Conservation (phyloP, 805 yeast species). For the Candida nonsorbophila region DNA sequence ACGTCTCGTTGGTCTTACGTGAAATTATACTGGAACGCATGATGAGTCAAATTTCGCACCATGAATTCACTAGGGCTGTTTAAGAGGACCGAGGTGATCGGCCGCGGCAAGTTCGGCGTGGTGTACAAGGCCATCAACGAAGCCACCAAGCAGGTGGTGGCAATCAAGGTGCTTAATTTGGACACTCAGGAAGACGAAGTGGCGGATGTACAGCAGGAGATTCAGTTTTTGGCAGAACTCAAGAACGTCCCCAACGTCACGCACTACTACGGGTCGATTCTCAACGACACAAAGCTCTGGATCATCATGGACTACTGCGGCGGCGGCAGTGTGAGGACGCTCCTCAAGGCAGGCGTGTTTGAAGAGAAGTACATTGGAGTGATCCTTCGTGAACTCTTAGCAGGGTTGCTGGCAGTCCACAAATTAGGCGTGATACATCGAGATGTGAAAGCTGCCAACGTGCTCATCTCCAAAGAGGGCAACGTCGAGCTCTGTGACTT, state of each 20-base stretch:
- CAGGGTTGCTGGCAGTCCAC: conserved; percentile 80
- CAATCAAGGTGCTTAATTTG: conserved; percentile 86
- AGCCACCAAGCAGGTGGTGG: conserved; percentile 73
- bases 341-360: conserved; percentile 78
- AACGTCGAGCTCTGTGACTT: conserved; percentile 90
- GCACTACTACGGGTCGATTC: conserved; percentile 82
- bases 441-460: conserved; percentile 95
- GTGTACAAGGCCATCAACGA: conserved; percentile 82
- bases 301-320: conserved; percentile 97
- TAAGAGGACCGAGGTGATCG: conserved; percentile 84
- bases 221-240: conserved; percentile 77
- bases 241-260: conserved; percentile 88
- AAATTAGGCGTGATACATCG: conserved; percentile 89
- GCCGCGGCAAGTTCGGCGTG: conserved; percentile 94
- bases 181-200: conserved; percentile 95
- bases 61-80: conserved; percentile 4
- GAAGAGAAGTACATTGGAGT: conserved; percentile 83
- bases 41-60: too few species aligned
- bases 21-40: too few species aligned
- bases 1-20: conserved; percentile 95
- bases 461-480: conserved; percentile 84
- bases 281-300: conserved; percentile 91
- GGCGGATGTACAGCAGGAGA: conserved; percentile 88
- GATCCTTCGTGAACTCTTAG: conserved; percentile 74
- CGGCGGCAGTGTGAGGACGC: conserved; percentile 89